Percentiles rank a stretch among this genome's conserved stretches.
phyloP scores from a whole-genome alignment of 1,139 yeast species.

The Arxiozyma bovina region DNA sequence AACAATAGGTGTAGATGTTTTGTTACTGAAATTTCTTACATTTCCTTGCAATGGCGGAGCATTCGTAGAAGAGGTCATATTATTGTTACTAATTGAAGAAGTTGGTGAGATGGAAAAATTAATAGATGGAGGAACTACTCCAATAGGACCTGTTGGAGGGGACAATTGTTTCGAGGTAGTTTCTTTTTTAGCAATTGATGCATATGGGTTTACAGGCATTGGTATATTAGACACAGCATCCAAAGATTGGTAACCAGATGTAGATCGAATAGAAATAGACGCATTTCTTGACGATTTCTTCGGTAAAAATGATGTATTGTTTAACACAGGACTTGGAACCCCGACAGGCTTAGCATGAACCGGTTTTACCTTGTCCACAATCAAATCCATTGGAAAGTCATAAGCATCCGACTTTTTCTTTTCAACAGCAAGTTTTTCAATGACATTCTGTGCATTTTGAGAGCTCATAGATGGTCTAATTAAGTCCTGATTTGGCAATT shows the following conservation, averaged over 20 bases:
- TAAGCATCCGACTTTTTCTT: slow-evolving; percentile 65
- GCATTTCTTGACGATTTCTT: background rate
- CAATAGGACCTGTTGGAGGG: background rate
- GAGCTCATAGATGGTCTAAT: slow-evolving; percentile 5
- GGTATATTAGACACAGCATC: background rate
- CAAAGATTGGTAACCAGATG: background rate
- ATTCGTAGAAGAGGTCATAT: background rate
- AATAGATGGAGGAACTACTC: slow-evolving; percentile 5
- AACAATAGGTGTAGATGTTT: slow-evolving; percentile 15
- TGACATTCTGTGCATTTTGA: slow-evolving; percentile 4
- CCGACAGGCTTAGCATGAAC: slow-evolving; percentile 32
- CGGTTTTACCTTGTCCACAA: slow-evolving; percentile 34
- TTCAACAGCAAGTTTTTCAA: slow-evolving; percentile 35
- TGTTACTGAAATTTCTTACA: slow-evolving; percentile 21
- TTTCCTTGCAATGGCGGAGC: slow-evolving; percentile 7
- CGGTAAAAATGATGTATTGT: slow-evolving; percentile 5
- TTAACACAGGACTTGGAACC: slow-evolving; percentile 13
- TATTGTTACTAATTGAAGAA: background rate
- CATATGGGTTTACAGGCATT: slow-evolving; percentile 5
- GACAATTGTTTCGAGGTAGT: background rate
- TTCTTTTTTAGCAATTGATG: background rate
- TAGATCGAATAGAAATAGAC: background rate
- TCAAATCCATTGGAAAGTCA: slow-evolving; percentile 63
- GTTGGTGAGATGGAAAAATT: slow-evolving; percentile 4
- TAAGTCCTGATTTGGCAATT: background rate